A percentile compares a stretch with the other conserved stretches of the same genome.
Conservation (phyloP, 352 stramenopile species). For the Pythium scleroteichum region DNA sequence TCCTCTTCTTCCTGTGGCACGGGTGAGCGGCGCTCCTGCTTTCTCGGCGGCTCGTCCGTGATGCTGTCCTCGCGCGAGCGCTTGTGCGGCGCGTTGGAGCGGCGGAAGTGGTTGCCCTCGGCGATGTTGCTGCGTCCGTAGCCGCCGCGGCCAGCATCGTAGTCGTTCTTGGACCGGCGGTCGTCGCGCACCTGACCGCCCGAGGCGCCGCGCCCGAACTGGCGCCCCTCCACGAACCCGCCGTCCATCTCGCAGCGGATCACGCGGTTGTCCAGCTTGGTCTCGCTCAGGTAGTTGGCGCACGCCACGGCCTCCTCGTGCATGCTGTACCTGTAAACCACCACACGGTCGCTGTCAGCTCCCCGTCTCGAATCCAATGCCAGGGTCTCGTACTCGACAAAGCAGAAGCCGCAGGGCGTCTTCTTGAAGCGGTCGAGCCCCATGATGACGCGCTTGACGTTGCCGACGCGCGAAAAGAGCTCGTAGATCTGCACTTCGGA, state of each 20-base stretch:
- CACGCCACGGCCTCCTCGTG: conserved; percentile 75
- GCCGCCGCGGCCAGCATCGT: conserved; percentile 75
- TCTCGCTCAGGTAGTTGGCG: conserved; percentile 83
- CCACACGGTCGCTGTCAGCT: too few relatives aligned
- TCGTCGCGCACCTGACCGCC: conserved; percentile 87
- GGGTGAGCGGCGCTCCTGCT: conserved; percentile 36
- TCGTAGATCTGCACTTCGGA: conserved; percentile 94
- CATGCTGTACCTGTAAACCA: conserved; percentile 70
- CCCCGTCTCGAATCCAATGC: too few relatives aligned
- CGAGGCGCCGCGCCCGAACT: conserved; percentile 83
- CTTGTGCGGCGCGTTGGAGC: conserved; percentile 48
- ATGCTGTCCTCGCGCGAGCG: conserved; percentile 58
- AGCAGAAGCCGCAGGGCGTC: conserved; percentile 97
- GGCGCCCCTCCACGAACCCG: conserved; percentile 81
- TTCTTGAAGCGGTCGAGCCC: conserved; percentile 95
- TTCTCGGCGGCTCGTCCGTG: conserved; percentile 45
- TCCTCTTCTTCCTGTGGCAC: conserved; percentile 12
- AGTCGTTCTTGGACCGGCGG: conserved; percentile 82
- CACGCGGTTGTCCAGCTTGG: conserved; percentile 87
- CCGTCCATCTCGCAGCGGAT: conserved; percentile 90
- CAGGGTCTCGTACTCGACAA: conserved; percentile 90
- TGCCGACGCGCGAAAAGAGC: conserved; percentile 93
- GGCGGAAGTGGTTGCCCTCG: conserved; percentile 73
- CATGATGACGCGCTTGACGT: conserved; percentile 94
- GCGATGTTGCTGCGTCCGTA: conserved; percentile 72